Evolutionary conservation across 139 green algal genomes (phyloP).

Genomic region (Tetraselmis chui): DNA sequence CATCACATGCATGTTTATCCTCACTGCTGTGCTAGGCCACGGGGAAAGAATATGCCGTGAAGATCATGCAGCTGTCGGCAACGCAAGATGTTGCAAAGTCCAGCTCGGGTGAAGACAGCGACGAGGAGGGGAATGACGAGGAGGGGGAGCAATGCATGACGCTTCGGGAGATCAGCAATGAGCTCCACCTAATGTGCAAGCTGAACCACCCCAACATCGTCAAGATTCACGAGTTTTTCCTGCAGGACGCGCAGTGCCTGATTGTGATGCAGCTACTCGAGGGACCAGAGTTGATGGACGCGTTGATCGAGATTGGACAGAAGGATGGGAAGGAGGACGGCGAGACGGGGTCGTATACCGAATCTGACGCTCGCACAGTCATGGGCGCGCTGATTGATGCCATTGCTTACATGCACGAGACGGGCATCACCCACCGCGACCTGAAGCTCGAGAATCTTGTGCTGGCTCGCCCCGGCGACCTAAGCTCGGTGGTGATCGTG

Average conservation of each 20-base stretch:
- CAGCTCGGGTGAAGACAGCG: slow-evolving; percentile 1
- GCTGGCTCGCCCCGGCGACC: slow-evolving; percentile 15
- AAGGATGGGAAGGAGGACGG: neutral
- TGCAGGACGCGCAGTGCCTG: slow-evolving; percentile 17
- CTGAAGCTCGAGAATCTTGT: slow-evolving; percentile 39
- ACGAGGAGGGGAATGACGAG: neutral
- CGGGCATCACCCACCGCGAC: slow-evolving; percentile 27
- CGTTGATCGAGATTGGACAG: slow-evolving; percentile 1
- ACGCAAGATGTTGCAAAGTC: neutral
- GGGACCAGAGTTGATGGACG: slow-evolving; percentile 23
- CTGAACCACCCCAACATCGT: slow-evolving; percentile 24
- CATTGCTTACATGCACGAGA: slow-evolving; percentile 23
- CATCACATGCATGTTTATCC: no score
- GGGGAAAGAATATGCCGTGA: slow-evolving; percentile 18
- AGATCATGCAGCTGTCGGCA: slow-evolving; percentile 16
- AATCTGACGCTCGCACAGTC: slow-evolving; percentile 1
- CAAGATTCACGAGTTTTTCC: slow-evolving; percentile 10
- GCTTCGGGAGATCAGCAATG: slow-evolving; percentile 19
- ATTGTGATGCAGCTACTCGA: slow-evolving; percentile 29
- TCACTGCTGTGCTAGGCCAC: no score
- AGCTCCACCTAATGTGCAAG: slow-evolving; percentile 21
- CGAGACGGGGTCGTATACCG: neutral
- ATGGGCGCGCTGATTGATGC: slow-evolving; percentile 24
- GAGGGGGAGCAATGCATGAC: neutral
- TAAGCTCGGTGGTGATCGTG: slow-evolving; percentile 22